Conservation (phyloP, 495 filamentous ascomycete species). For the Pyrenula aspistea region DNA sequence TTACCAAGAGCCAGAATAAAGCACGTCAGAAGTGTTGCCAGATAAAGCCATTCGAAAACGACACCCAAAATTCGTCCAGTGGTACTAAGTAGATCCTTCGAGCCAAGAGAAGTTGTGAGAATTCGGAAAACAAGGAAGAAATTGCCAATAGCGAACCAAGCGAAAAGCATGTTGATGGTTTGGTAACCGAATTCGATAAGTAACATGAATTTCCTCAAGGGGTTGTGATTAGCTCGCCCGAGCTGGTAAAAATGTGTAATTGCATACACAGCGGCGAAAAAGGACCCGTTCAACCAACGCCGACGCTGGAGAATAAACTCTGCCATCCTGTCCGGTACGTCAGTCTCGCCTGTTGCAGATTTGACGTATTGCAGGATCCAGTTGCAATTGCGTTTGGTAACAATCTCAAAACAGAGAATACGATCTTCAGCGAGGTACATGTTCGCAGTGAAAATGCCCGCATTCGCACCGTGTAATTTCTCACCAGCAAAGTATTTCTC, state of each 20-base stretch:
- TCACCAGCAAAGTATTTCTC: conserved; percentile 98
- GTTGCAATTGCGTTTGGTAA: conserved; percentile 89
- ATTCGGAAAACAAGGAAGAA: conserved; percentile 99
- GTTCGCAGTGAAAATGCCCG: conserved; percentile 96
- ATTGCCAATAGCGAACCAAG: conserved; percentile 98
- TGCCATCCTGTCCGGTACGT: conserved; percentile 90
- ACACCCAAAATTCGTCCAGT: conserved; percentile 71
- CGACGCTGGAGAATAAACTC: conserved; percentile 94
- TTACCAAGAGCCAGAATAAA: conserved; percentile 95
- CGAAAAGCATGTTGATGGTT: conserved; percentile 91
- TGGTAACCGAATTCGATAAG: conserved; percentile 89
- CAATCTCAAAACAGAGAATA: conserved; percentile 98
- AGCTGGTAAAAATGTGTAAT: conserved; percentile 90
- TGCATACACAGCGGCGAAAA: conserved; percentile 96
- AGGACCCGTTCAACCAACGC: conserved; percentile 96
- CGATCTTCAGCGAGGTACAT: conserved; percentile 99
- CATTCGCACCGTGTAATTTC: conserved; percentile 91
- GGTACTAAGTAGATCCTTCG: conserved; percentile 51
- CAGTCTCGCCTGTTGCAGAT: conserved; percentile 88
- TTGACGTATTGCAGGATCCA: conserved; percentile 99
- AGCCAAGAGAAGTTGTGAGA: conserved; percentile 72
- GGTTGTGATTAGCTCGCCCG: conserved; percentile 80
- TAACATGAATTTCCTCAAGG: conserved; percentile 79
- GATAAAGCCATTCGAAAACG: conserved; percentile 93
- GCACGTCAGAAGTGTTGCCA: conserved; percentile 81